These are phyloP conservation scores for Arachnopeziza araneosa DNA, from an alignment of 2,329 filamentous ascomycete genomes.

Conservation along the genomic window DNA sequence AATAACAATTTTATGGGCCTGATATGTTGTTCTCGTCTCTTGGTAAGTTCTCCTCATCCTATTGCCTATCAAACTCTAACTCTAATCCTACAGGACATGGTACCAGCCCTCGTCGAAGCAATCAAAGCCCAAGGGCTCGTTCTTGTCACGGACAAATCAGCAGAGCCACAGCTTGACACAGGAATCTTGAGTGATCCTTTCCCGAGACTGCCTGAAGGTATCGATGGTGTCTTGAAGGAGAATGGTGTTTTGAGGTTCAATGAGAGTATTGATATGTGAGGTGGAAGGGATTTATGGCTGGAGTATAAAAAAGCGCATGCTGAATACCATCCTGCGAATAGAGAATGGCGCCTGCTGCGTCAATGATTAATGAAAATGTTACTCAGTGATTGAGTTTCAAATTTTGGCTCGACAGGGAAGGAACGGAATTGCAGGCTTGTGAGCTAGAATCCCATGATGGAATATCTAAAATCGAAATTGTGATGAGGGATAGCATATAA, in stretches of 20 bases:
- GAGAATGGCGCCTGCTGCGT: background rate
- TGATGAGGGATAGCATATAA: no score
- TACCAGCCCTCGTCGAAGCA: conserved; percentile 83
- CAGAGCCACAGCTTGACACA: conserved; percentile 32
- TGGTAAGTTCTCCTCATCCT: conserved; percentile 54
- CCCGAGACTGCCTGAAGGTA: conserved; percentile 65
- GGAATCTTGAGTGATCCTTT: conserved; percentile 43
- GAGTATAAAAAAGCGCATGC: background rate
- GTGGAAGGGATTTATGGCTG: background rate
- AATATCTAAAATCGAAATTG: no score
- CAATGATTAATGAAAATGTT: no score
- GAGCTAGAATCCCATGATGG: no score
- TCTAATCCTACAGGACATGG: conserved; percentile 66
- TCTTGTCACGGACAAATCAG: conserved; percentile 80
- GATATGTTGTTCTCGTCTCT: conserved; percentile 78
- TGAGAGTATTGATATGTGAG: conserved; percentile 75
- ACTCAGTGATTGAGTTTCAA: no score
- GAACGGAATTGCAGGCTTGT: no score
- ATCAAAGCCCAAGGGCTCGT: conserved; percentile 94
- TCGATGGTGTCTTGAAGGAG: conserved; percentile 79
- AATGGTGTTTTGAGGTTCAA: conserved; percentile 91
- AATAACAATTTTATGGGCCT: conserved; percentile 98
- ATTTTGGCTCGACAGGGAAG: no score
- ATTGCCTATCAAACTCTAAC: background rate
- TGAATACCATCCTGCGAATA: background rate